phyloP scores from a whole-genome alignment of 2,329 filamentous ascomycete species.

The Myriangium duriaei region DNA sequence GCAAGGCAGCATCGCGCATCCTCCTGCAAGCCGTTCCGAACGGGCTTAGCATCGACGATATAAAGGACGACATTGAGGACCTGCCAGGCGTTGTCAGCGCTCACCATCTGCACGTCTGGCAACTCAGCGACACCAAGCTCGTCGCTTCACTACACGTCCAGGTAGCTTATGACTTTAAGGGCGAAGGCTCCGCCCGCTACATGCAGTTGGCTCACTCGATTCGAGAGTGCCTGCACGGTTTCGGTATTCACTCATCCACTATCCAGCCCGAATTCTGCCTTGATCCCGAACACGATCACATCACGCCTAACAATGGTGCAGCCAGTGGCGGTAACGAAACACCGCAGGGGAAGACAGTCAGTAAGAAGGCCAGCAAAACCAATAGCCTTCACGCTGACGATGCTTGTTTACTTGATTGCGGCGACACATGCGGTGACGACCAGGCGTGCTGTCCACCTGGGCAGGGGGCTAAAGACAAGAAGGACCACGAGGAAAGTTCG shows the following conservation, averaged over 20 bases:
- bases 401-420: slow-evolving; percentile 32
- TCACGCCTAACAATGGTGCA: slow-evolving; percentile 19
- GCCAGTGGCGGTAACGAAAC: slow-evolving; percentile 16
- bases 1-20: slow-evolving; percentile 70
- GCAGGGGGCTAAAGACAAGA: slow-evolving; percentile 9
- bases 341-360: slow-evolving; percentile 23
- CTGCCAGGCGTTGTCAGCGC: slow-evolving; percentile 79
- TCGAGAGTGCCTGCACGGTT: slow-evolving; percentile 79
- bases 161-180: slow-evolving; percentile 78
- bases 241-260: slow-evolving; percentile 92
- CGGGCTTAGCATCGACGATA: slow-evolving; percentile 75
- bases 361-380: slow-evolving; percentile 22
- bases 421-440: slow-evolving; percentile 30
- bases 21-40: slow-evolving; percentile 88
- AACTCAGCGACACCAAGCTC: slow-evolving; percentile 86
- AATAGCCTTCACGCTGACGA: slow-evolving; percentile 19
- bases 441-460: slow-evolving; percentile 29
- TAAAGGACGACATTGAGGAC: slow-evolving; percentile 78
- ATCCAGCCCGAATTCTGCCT: slow-evolving; percentile 79
- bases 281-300: slow-evolving; percentile 32
- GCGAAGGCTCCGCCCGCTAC: slow-evolving; percentile 64
- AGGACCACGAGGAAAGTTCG: slow-evolving; percentile 11
- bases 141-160: slow-evolving; percentile 90
- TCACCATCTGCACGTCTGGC: slow-evolving; percentile 96
- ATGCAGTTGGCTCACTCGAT: slow-evolving; percentile 81